Evolutionary conservation across 2,329 filamentous ascomycete species (phyloP).

Genomic region (Epichloe aotearoae): DNA sequence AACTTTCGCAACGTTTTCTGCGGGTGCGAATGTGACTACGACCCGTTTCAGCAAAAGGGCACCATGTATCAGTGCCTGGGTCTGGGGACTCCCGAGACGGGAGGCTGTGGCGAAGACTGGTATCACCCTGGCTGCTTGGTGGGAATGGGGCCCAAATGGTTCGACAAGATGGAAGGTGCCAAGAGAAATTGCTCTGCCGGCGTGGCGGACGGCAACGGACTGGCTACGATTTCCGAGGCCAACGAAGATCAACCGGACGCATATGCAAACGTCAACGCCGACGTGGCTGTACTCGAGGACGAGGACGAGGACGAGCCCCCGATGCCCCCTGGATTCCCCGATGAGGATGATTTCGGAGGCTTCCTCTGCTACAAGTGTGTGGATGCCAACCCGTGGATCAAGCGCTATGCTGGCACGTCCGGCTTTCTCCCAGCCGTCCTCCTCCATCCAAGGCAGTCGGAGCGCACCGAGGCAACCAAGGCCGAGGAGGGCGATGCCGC

Average conservation of each 20-base stretch:
- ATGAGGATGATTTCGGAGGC: slow-evolving; percentile 77
- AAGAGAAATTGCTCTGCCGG: slow-evolving; percentile 16
- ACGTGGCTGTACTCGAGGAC: slow-evolving; percentile 26
- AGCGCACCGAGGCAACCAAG: slow-evolving; percentile 1
- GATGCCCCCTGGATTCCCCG: slow-evolving; percentile 73
- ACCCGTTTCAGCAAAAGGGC: slow-evolving; percentile 77
- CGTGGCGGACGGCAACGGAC: slow-evolving; percentile 10
- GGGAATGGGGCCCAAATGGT: slow-evolving; percentile 64
- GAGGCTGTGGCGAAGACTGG: slow-evolving; percentile 95
- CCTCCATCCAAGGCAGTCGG: slow-evolving; percentile 16
- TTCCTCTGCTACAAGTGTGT: slow-evolving; percentile 94
- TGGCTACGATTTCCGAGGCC: slow-evolving; percentile 39
- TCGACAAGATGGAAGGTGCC: slow-evolving; percentile 35
- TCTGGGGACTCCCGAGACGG: slow-evolving; percentile 63
- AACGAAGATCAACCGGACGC: slow-evolving; percentile 21
- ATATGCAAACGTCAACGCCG: slow-evolving; percentile 9
- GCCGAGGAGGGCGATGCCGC: slow-evolving; percentile 3
- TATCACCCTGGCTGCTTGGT: slow-evolving; percentile 90
- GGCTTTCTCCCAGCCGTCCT: slow-evolving; percentile 72
- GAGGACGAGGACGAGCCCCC: slow-evolving; percentile 40
- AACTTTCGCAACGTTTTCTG: slow-evolving; percentile 93
- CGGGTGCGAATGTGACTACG: slow-evolving; percentile 76
- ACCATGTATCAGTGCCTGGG: slow-evolving; percentile 98
- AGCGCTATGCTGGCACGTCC: slow-evolving; percentile 63
- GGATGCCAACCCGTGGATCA: slow-evolving; percentile 81